phyloP scores from a whole-genome alignment of 306 rosid genomes.

The Ceratonia siliqua region DNA sequence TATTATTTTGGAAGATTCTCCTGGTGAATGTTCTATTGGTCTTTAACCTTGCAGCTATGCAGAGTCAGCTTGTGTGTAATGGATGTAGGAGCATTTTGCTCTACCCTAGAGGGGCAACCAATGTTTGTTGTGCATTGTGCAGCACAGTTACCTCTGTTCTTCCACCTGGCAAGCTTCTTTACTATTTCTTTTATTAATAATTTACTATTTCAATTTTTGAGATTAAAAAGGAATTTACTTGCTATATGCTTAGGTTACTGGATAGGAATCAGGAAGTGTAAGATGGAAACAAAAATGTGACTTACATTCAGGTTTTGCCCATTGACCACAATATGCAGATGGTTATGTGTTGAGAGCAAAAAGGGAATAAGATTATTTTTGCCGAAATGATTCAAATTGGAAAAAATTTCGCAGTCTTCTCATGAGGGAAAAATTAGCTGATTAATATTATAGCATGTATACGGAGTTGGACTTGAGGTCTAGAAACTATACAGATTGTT shows the following conservation, averaged over 20 bases:
- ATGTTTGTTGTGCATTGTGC: slow-evolving; percentile 95
- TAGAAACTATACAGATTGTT: not conserved
- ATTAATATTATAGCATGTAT: not conserved
- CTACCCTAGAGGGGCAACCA: slow-evolving; percentile 92
- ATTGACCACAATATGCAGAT: not conserved
- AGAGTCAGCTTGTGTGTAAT: slow-evolving; percentile 91
- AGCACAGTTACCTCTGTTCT: slow-evolving; percentile 80
- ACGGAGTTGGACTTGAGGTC: not conserved
- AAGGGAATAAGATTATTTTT: not conserved
- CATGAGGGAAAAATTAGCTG: not conserved
- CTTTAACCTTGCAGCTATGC: slow-evolving; percentile 75
- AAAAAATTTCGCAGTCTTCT: not conserved
- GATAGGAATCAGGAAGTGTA: not conserved
- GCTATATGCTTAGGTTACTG: not conserved
- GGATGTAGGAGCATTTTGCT: slow-evolving; percentile 93
- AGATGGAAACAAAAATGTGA: not conserved
- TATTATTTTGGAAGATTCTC: slow-evolving; percentile 28
- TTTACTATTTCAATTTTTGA: not conserved
- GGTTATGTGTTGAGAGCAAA: not conserved
- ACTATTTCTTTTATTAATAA: not conserved
- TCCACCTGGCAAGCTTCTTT: slow-evolving; percentile 65
- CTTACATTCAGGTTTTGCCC: not conserved
- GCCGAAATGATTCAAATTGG: not conserved
- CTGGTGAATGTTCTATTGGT: slow-evolving; percentile 19
- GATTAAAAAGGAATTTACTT: not conserved